These are phyloP conservation scores for Rubia yunnanensis DNA, from an alignment of 257 asterid genomes.

Conservation along the genomic window DNA sequence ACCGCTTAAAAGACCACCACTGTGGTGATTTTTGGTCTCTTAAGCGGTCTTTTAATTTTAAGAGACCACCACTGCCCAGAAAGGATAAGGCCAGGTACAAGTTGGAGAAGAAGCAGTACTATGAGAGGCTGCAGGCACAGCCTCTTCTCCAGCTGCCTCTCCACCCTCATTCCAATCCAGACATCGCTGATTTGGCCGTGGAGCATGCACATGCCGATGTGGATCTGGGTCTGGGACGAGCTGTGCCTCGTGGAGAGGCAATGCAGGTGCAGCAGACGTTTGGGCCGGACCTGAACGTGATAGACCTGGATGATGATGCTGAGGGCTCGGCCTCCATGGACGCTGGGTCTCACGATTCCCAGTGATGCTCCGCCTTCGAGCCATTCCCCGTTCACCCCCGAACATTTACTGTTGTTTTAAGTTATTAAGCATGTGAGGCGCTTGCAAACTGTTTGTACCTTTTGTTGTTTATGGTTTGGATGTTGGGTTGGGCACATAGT, in stretches of 20 bases:
- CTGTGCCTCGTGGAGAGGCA: neutral
- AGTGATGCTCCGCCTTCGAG: too few species aligned
- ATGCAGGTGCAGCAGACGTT: neutral
- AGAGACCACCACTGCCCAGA: too few species aligned
- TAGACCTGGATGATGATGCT: constrained; percentile 15
- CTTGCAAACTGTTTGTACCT: neutral
- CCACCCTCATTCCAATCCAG: constrained; percentile 2
- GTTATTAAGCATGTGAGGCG: too few species aligned
- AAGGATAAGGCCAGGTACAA: constrained; percentile 72
- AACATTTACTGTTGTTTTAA: neutral
- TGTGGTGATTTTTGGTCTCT: too few species aligned
- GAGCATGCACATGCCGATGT: constrained; percentile 13
- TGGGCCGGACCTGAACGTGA: constrained; percentile 6
- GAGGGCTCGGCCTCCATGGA: neutral
- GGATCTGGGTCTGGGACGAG: neutral
- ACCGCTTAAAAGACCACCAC: too few species aligned
- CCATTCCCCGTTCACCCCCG: too few species aligned
- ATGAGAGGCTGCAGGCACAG: constrained; percentile 28
- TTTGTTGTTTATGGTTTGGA: neutral
- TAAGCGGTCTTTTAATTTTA: too few species aligned
- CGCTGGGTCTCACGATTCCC: too few species aligned
- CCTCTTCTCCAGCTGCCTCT: constrained; percentile 25
- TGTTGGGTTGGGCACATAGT: neutral
- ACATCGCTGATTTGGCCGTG: constrained; percentile 10
- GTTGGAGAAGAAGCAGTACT: constrained; percentile 63